Base-by-base conservation (phyloP, 352 stramenopile genomes). In the Globisporangium lucens region DNA sequence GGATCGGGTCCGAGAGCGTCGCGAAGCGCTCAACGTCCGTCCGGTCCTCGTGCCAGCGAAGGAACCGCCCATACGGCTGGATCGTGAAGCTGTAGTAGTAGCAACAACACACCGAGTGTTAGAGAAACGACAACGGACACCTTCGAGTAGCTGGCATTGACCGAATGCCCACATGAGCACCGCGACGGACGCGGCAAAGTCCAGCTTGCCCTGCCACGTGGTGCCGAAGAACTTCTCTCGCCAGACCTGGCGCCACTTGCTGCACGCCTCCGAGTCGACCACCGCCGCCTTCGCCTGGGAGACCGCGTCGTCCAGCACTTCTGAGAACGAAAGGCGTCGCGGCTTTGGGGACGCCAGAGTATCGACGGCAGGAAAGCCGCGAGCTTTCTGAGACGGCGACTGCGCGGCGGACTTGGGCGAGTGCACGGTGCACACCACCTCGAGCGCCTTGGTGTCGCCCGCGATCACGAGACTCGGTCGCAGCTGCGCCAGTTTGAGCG, bases 31-130 rank as follows among this genome's bases (percentile, higher is more conserved):
- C 27, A 33, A 80, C 66, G 62, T 80, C 74, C 1, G 63, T 65
- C 9, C 72, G 76, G 2, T 63, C 65, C 49, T 76, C 74, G 35
- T 83, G 69, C 73, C 71, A 80, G 20, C 67, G 68, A 15, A 80
- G 63, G 57, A 83, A 80, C 3, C 8, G 20, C 15, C 53, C 49
- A 36, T 83, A 83, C 15, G 63, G 70, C 3, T 70, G 53, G 29
- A 79, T 66, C 35, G 76, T 72, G 20, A 64, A 56, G 4, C 73
- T 83, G 57, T 27, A 46, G 5, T 33, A 6, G 30, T 3, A 33
- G 0, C 30, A 5, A 6, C 4, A 33, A 38, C 10, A 20, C 10
- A 60, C 22, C 9, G 13, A 57, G 3, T 57, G n/a, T 38, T 27
- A 63, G 36, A 53, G n/a, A 53, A 53, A 24, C 3, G 10, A 35